Base-by-base conservation (phyloP, 495 filamentous ascomycete genomes). In the Aspergillus haitiensis region DNA sequence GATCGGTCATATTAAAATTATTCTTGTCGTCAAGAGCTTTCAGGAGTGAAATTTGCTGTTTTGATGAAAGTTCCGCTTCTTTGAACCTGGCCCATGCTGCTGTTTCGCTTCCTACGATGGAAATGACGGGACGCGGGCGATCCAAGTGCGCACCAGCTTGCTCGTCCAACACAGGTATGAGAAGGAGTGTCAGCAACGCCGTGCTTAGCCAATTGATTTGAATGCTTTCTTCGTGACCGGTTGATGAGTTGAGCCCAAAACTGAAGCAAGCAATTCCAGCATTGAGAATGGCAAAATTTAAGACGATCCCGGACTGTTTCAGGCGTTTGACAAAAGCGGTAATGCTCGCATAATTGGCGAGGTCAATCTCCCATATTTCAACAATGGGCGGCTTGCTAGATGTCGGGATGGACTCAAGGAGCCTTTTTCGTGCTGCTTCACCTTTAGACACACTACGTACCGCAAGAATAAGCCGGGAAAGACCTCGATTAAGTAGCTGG, bases 171-270 rank as follows among this genome's bases (percentile, higher is more conserved):
- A 74, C 59, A 0, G 81, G 81, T 13, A 83, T 70, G 8, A 83
- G 70, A 3, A 81, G 70, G n/a, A 79, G 65, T 7, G 72, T 63
- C 3, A 85, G 75, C 0, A 84, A 67, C 3, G 72, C 58, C 0
- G 75, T 83, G 12, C 73, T 76, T 5, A 83, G 67, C 60, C 76
- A 78, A 61, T 82, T 81, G 45, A 79, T 65, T 59, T 81, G 78
- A 13, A 81, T n/a, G 7, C 31, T 64, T 54, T 70, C 62, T 46
- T 83, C 81, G 63, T 82, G 76, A 32, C 73, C 74, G 11, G 78
- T 82, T 9, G 51, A 60, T 0, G 63, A 15, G 27, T 67, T 66
- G 1, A 42, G 63, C 6, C 61, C 54, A 49, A 71, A 76, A 8
- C 56, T 60, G 5, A 68, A 16, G 27, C 67, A 66, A 10, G 61